Percentiles rank a stretch among this genome's conserved stretches.
These are phyloP conservation scores for Teratosphaeria viscida DNA, from an alignment of 2,329 filamentous ascomycete genomes.

Conservation along the genomic window DNA sequence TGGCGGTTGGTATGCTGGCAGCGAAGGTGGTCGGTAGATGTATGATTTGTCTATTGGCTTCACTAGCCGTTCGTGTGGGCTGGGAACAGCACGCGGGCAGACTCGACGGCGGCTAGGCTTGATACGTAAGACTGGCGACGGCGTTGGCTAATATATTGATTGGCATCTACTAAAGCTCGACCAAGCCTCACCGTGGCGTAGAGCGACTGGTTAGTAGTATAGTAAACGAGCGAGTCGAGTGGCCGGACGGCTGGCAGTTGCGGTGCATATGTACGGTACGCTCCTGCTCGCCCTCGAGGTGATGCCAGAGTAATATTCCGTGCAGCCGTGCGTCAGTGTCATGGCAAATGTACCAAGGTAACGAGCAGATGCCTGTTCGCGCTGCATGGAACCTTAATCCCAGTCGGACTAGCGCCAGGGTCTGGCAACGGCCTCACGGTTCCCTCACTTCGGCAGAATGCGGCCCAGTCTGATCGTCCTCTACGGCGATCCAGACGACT, in stretches of 20 bases:
- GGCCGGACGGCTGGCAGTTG: neutral
- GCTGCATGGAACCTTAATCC: neutral
- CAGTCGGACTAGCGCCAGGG: neutral
- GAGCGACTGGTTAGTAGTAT: neutral
- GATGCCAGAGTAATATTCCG: neutral
- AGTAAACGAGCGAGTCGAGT: neutral
- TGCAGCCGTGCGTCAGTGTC: neutral
- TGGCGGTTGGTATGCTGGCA: conserved; percentile 1
- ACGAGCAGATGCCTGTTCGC: neutral
- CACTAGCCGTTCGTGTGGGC: neutral
- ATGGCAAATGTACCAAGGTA: neutral
- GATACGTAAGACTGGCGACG: neutral
- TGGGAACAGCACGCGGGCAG: neutral
- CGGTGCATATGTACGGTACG: neutral
- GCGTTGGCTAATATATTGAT: neutral
- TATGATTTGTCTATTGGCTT: neutral
- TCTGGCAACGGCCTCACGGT: neutral
- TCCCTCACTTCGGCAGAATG: neutral
- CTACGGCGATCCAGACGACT: neutral
- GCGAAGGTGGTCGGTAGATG: neutral
- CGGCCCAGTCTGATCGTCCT: neutral
- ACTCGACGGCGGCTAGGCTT: neutral
- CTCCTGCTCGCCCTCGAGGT: neutral
- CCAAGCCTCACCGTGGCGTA: neutral
- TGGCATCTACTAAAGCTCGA: neutral